A percentile compares a stretch with the other conserved stretches of the same genome.
These are phyloP conservation scores for Pseudogymnoascus verrucosus DNA, from an alignment of 2,329 filamentous ascomycete genomes.

Conservation along the genomic window DNA sequence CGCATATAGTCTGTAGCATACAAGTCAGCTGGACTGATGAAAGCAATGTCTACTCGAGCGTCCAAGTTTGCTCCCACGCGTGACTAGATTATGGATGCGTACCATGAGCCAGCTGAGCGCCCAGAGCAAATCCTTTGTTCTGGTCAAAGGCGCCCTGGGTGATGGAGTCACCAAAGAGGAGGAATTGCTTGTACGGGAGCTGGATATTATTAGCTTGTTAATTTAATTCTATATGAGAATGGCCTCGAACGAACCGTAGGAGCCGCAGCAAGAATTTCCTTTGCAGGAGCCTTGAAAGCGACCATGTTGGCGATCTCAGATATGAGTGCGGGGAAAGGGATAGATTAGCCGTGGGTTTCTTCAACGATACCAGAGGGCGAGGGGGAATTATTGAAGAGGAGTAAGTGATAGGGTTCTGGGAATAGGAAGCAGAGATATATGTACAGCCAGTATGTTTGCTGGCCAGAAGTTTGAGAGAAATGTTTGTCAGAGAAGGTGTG, in stretches of 20 bases:
- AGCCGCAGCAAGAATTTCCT: neutral
- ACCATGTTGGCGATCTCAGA: neutral
- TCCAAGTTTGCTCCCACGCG: neutral
- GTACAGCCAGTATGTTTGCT: neutral
- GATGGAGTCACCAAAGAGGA: slow-evolving; percentile 88
- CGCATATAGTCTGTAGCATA: slow-evolving; percentile 58
- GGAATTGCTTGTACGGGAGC: slow-evolving; percentile 42
- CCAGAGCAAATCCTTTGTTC: slow-evolving; percentile 64
- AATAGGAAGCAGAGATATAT: neutral
- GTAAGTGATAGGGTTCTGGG: neutral
- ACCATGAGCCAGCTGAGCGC: slow-evolving; percentile 56
- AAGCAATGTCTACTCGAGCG: neutral
- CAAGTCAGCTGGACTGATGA: neutral
- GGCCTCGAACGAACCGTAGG: neutral
- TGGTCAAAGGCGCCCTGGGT: slow-evolving; percentile 60
- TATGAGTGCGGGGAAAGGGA: neutral
- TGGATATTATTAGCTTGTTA: neutral
- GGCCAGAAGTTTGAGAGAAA: neutral
- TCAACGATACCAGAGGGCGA: neutral
- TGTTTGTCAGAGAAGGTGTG: neutral
- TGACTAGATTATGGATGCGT: slow-evolving; percentile 35
- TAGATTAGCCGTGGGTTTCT: neutral
- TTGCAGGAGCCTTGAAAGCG: neutral
- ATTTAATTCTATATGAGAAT: too few species aligned
- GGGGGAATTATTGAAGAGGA: neutral